phyloP scores from a whole-genome alignment of 352 stramenopile species.

The Phytophthora ramorum region DNA sequence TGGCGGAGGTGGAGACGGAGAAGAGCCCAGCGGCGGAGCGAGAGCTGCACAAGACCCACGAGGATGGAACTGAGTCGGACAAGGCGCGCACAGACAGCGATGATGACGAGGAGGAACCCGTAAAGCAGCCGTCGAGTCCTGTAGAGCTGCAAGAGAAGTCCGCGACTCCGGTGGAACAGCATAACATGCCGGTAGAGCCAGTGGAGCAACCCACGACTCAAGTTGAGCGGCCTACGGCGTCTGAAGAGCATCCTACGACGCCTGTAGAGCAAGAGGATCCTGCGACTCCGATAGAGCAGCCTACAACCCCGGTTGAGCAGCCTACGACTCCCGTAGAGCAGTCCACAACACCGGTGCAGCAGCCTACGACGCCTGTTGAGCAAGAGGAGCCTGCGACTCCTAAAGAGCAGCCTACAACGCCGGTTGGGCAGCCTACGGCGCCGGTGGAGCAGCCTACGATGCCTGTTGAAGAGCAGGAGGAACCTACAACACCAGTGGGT shows the following conservation, averaged over 20 bases:
- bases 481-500: slow-evolving; percentile 6
- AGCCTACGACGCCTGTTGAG: slow-evolving; percentile 9
- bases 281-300: slow-evolving; percentile 3
- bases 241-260: slow-evolving; percentile 3
- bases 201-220: slow-evolving; percentile 12
- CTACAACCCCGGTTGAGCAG: slow-evolving; percentile 5
- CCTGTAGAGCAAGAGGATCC: slow-evolving; percentile 3
- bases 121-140: not conserved
- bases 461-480: slow-evolving; percentile 16
- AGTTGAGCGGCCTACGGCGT: not conserved
- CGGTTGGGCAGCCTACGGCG: not conserved
- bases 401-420: not conserved
- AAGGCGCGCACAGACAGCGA: slow-evolving; percentile 40
- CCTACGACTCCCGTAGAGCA: not conserved
- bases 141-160: not conserved
- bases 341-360: slow-evolving; percentile 2
- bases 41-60: slow-evolving; percentile 24
- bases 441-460: slow-evolving; percentile 8
- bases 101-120: slow-evolving; percentile 34
- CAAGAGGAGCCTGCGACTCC: slow-evolving; percentile 4
- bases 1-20: slow-evolving; percentile 38
- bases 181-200: not conserved
- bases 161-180: slow-evolving; percentile 4
- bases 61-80: slow-evolving; percentile 39
- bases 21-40: slow-evolving; percentile 23